Conservation (phyloP, 192 early-diverging fungal species). For the Coemansia sp. region DNA sequence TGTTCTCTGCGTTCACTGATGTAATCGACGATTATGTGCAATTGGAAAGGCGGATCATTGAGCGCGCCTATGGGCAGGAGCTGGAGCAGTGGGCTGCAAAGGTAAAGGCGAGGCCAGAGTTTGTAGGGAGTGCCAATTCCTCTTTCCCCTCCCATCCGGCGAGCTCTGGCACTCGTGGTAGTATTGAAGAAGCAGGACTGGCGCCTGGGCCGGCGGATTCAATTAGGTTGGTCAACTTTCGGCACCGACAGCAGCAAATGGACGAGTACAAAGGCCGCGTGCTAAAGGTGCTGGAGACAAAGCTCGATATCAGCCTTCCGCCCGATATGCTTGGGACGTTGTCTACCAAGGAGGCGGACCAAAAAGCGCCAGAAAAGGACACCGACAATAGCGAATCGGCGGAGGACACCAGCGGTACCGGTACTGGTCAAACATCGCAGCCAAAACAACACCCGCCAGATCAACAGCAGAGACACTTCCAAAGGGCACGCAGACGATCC, state of each 20-base stretch:
- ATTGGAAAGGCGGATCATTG: slow-evolving; percentile 39
- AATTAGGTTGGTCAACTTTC: slow-evolving; percentile 26
- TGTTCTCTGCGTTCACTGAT: slow-evolving; percentile 40
- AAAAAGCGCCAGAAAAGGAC: background rate
- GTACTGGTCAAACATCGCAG: background rate
- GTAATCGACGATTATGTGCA: slow-evolving; percentile 43
- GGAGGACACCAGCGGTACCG: background rate
- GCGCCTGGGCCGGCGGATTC: slow-evolving; percentile 7
- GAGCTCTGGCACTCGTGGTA: background rate
- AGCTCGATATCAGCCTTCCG: slow-evolving; percentile 24
- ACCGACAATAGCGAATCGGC: no score
- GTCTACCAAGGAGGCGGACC: background rate
- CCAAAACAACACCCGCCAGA: no score
- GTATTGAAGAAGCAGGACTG: background rate
- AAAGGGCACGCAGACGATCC: slow-evolving; percentile 9
- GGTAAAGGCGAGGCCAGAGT: slow-evolving; percentile 6
- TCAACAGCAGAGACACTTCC: background rate
- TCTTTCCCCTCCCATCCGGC: background rate
- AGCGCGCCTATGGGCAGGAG: slow-evolving; percentile 31
- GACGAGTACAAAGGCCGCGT: slow-evolving; percentile 45
- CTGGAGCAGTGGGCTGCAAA: slow-evolving; percentile 27
- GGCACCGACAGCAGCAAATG: slow-evolving; percentile 39
- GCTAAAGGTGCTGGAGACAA: slow-evolving; percentile 25
- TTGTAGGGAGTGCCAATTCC: background rate
- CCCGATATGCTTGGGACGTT: slow-evolving; percentile 4